Base-by-base conservation (phyloP, 495 filamentous ascomycete genomes). In the Penicillium simplicissimum region DNA sequence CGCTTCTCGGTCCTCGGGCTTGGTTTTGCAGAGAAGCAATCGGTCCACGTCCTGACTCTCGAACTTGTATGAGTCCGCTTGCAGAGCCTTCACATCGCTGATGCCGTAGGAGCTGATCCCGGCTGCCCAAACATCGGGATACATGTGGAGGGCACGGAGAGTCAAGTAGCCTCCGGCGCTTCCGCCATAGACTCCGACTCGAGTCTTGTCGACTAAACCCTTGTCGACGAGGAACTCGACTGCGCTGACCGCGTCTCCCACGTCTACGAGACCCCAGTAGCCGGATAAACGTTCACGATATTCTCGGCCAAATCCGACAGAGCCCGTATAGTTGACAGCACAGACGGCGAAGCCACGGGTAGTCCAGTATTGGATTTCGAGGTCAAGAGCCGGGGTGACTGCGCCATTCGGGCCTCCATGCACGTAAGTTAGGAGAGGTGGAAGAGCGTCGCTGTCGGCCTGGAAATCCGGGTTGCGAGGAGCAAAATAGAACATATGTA, bases 161-260 rank as follows among this genome's bases (percentile, higher is more conserved):
- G 76, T 74, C 33, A 74, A 66, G 62, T 83, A 85, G 7, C 81
- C 81, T 47, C 82, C 82, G 0, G 80, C 77, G 58, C 77, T 80
- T 4, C 65, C 71, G 36, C 81, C 82, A 25, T 67, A 74, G 61
- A 84, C 76, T 10, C 80, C 82, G 0, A 81, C 78, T 8, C 71
- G 71, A 8, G 63, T 15, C 14, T 56, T 52, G 47, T 84, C 75
- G 36, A 81, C 68, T 1, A 69, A 33, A 5, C 72, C 69, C 11
- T 67, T 61, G 0, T 57, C 53, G 8, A 61, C 71, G 8, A 85
- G 74, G 52, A 74, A 76, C 9, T 72, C 66, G 1, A 81, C 76
- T 19, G 71, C 76, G 53, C 76, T 79, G 38, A 71, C 75, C 1
- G 74, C 71, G 57, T 85, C 82, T 8, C 70, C 76, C 5, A 71